Evolutionary conservation across 306 rosid species (phyloP).

Genomic region (Datisca glomerata): DNA sequence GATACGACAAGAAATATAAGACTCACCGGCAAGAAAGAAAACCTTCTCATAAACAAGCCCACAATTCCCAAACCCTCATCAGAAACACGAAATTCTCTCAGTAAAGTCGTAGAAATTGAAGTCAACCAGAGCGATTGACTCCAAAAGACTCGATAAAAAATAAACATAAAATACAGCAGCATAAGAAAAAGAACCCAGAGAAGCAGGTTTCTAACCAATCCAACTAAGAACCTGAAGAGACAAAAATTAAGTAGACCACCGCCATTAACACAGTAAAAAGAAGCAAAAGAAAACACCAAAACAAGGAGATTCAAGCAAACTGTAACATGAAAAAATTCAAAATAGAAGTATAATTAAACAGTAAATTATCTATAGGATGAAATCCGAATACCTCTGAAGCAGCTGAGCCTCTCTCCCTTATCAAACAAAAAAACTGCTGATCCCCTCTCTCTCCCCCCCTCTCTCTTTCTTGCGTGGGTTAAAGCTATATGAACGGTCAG

Average conservation of each 20-base stretch:
- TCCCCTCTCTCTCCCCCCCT: not conserved
- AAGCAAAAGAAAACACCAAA: not conserved
- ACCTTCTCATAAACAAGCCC: conserved; percentile 7
- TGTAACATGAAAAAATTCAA: conserved; percentile 4
- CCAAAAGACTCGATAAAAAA: conserved; percentile 10
- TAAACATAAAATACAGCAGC: conserved; percentile 4
- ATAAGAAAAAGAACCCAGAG: conserved; percentile 3
- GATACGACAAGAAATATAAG: not conserved
- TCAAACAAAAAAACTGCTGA: too few relatives aligned
- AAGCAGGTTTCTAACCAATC: conserved; percentile 6
- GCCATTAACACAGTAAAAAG: not conserved
- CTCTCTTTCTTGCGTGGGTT: conserved; percentile 9
- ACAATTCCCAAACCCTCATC: not conserved
- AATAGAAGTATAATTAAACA: conserved; percentile 5
- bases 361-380: conserved; percentile 7
- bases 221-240: not conserved
- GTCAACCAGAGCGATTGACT: conserved; percentile 44
- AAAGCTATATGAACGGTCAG: conserved; percentile 23
- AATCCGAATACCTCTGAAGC: conserved; percentile 30
- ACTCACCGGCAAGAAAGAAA: not conserved
- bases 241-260: not conserved
- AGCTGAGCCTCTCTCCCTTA: conserved; percentile 22
- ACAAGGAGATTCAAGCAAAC: conserved; percentile 3
- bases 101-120: conserved; percentile 26
- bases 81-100: conserved; percentile 13